Base-by-base conservation (phyloP, 2,329 filamentous ascomycete species). In the Fusarium sarcochroum region DNA sequence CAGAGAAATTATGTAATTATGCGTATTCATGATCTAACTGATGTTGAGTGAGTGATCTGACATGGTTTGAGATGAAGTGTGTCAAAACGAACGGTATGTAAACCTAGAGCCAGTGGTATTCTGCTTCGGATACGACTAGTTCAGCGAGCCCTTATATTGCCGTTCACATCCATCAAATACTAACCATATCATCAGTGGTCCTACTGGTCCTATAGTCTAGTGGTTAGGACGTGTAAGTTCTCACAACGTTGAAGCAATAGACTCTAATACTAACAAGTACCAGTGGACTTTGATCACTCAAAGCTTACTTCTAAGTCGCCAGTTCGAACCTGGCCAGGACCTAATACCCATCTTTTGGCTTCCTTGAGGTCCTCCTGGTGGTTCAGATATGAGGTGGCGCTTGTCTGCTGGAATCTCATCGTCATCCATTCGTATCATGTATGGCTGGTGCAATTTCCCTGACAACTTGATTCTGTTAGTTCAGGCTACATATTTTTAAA, bases 31-130 rank as follows among this genome's bases (percentile, higher is more conserved):
- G 30, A 53, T 46, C 32, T 35, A n/a, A 20, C 58, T 32, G n/a
- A n/a, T 30, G 30, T 41, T 35, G 34, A 44, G 49, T 49, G 57
- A 57, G 35, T 37, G 42, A 42, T 21, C 58, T 32, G 3, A 30
- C 52, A 49, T 63, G 57, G 37, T 30, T 10, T 30, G 10, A 13
- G 27, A 30, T 10, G 27, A 30, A 13, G 27, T 30, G 27, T 30
- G 10, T 13, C 27, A 30, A 27, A 30, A 30, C 27, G 27, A 30
- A 30, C 11, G 27, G 27, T 13, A 30, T 30, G 27, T 9, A 13
- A 30, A 30, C 13, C 27, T 10, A 13, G 27, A 30, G 27, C 10
- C 5, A 11, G 27, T 11, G 27, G 13, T 11, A 11, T 27, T 3
- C 27, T 30, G 27, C 27, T 30, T 30, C 4, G 27, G 13, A 10